A percentile compares a stretch with the other conserved stretches of the same genome.
phyloP scores from a whole-genome alignment of 1,284 basidiomycete species.

The Moesziomyces globuligerus region DNA sequence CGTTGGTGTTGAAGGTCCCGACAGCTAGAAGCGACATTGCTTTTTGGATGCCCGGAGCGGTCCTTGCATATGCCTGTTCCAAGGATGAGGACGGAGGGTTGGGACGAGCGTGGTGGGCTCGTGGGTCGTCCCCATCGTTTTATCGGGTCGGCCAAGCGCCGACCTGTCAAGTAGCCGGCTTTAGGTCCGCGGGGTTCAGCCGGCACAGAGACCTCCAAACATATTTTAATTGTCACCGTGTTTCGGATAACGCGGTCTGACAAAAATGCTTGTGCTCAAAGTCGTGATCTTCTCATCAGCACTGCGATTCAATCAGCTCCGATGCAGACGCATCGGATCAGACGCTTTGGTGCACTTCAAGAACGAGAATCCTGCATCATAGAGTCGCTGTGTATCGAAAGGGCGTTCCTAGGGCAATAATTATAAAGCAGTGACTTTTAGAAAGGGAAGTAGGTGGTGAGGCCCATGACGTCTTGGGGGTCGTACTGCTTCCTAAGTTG shows the following conservation, averaged over 20 bases:
- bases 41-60: background rate
- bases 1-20: slow-evolving; percentile 51
- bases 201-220: slow-evolving; percentile 1
- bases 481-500: slow-evolving; percentile 39
- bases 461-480: slow-evolving; percentile 50
- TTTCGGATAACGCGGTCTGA: background rate
- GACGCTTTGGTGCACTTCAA: too few relatives aligned
- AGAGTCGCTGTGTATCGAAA: too few relatives aligned
- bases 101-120: background rate
- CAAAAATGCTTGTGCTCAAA: too few relatives aligned
- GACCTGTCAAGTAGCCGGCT: slow-evolving; percentile 13
- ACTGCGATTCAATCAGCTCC: too few relatives aligned
- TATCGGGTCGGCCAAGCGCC: slow-evolving; percentile 12
- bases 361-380: too few relatives aligned
- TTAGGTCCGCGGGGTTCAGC: slow-evolving; percentile 20
- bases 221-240: background rate
- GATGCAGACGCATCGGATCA: background rate
- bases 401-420: too few relatives aligned
- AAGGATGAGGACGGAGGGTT: background rate
- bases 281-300: too few relatives aligned
- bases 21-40: slow-evolving; percentile 39
- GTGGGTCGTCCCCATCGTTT: slow-evolving; percentile 2
- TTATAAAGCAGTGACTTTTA: background rate
- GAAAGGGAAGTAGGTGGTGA: slow-evolving; percentile 55
- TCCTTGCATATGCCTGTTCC: background rate